A percentile compares a stretch with the other conserved stretches of the same genome.
phyloP scores from a whole-genome alignment of 306 rosid genomes.

The Trichosanthes truncata region DNA sequence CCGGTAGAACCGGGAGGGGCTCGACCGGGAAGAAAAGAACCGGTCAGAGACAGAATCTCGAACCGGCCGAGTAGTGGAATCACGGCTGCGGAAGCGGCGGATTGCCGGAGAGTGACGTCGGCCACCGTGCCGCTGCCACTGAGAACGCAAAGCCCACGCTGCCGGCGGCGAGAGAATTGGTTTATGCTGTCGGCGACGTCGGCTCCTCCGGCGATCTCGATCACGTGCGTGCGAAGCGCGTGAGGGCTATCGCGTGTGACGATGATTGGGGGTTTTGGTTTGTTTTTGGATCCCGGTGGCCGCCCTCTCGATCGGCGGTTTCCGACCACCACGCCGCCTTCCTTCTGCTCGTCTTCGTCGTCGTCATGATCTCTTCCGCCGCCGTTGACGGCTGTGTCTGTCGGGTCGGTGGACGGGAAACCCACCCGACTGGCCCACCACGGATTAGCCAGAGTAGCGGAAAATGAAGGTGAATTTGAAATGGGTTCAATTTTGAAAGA shows the following conservation, averaged over 20 bases:
- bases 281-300: background rate
- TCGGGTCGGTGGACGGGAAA: background rate
- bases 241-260: background rate
- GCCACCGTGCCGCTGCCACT: background rate
- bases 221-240: background rate
- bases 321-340: background rate
- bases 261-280: background rate
- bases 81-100: background rate
- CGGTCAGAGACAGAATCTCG: background rate
- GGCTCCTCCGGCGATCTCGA: background rate
- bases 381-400: background rate
- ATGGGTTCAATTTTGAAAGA: background rate
- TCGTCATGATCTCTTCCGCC: background rate
- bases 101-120: background rate
- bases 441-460: background rate
- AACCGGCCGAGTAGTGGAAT: background rate
- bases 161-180: background rate
- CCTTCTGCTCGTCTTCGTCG: background rate
- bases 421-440: background rate
- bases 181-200: background rate
- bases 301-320: background rate
- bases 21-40: background rate
- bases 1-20: background rate
- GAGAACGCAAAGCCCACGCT: background rate
- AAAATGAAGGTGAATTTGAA: background rate